Evolutionary conservation across 768 basidiomycete genomes (phyloP).

Genomic region (Mrakia frigida): DNA sequence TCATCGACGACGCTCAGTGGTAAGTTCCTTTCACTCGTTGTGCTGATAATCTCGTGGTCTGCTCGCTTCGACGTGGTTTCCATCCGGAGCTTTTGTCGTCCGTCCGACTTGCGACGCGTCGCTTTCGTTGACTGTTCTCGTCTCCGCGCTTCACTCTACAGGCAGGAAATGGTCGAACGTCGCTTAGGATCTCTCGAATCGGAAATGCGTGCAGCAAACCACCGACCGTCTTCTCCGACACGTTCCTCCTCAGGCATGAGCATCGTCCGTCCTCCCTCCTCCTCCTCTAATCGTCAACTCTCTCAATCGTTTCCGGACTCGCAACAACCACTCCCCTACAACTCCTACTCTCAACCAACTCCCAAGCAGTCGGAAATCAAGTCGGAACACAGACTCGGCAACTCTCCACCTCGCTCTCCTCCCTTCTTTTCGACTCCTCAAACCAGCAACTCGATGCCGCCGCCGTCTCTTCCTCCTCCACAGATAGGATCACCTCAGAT

Average conservation of each 20-base stretch:
- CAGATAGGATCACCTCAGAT: not conserved
- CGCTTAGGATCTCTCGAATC: not conserved
- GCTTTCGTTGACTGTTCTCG: not conserved
- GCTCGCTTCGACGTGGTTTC: not conserved
- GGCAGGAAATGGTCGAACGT: slow-evolving; percentile 6
- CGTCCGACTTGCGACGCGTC: not conserved
- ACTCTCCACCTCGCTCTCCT: not conserved
- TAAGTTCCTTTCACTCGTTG: not conserved
- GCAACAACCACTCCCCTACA: not conserved
- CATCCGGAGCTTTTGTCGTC: too few species aligned
- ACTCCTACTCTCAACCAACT: not conserved
- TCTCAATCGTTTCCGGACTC: not conserved
- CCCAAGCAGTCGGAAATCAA: not conserved
- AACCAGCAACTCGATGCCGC: not conserved
- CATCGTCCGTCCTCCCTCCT: not conserved
- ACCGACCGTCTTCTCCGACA: not conserved
- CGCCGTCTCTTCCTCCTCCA: not conserved
- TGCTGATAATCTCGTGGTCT: not conserved
- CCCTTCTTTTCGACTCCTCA: not conserved
- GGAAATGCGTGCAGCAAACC: not conserved
- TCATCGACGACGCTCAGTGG: slow-evolving; percentile 3
- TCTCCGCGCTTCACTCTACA: not conserved
- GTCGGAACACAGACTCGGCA: not conserved
- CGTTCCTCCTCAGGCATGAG: not conserved
- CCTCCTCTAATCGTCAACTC: not conserved